Percentiles rank a stretch among this genome's conserved stretches.
These are phyloP conservation scores for Russula foetens DNA, from an alignment of 768 basidiomycete genomes.

Conservation along the genomic window DNA sequence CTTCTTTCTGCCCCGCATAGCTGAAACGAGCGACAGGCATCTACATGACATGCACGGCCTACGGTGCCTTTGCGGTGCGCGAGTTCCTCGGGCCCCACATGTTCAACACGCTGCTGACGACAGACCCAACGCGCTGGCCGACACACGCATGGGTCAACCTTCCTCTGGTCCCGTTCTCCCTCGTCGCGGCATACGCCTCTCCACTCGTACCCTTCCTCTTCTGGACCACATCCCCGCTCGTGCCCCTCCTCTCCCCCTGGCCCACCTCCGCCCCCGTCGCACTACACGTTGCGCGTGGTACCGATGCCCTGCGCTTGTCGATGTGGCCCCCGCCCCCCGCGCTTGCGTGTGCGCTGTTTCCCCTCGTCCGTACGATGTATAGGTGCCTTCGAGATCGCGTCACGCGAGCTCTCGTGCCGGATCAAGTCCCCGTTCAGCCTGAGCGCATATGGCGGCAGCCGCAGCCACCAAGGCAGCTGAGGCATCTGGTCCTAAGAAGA, in stretches of 20 bases:
- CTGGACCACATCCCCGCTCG: constrained; percentile 25
- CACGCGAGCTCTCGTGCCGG: constrained; percentile 21
- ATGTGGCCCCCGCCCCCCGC: constrained; percentile 31
- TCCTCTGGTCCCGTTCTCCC: constrained; percentile 58
- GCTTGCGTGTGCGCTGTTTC: constrained; percentile 25
- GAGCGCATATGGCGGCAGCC: not conserved
- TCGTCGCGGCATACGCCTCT: constrained; percentile 48
- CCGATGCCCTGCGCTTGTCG: constrained; percentile 13
- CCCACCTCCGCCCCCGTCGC: constrained; percentile 24
- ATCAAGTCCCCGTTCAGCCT: not conserved
- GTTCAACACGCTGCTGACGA: constrained; percentile 46
- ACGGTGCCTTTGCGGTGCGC: constrained; percentile 64
- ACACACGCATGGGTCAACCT: constrained; percentile 71
- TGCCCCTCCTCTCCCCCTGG: constrained; percentile 29
- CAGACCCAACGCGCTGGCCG: constrained; percentile 67
- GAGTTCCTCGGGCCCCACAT: constrained; percentile 63
- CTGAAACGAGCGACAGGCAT: constrained; percentile 35
- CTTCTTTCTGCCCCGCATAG: too few species aligned
- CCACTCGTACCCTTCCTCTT: constrained; percentile 25
- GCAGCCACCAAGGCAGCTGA: not conserved
- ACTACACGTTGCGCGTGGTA: not conserved
- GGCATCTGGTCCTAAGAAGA: too few species aligned
- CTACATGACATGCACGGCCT: constrained; percentile 48
- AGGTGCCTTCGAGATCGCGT: constrained; percentile 18
- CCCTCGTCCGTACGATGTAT: constrained; percentile 25